These are phyloP conservation scores for Chloranthus sessilifolius DNA, from an alignment of 164 flowering plant species.

Conservation along the genomic window DNA sequence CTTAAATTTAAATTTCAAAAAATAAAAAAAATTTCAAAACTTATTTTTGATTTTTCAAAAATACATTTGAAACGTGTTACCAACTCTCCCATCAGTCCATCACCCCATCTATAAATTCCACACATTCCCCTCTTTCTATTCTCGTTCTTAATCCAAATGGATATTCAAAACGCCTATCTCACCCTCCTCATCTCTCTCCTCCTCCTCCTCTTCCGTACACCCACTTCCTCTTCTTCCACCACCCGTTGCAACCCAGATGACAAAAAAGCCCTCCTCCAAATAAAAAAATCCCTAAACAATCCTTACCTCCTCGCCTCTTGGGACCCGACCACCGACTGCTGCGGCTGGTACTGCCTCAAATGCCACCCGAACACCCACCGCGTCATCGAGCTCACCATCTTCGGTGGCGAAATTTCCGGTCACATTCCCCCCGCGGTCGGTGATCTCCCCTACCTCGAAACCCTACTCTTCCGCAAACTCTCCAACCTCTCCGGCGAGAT, in stretches of 20 bases:
- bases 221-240: constrained; percentile 5
- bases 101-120: too few relatives aligned
- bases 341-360: constrained; percentile 43
- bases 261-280: constrained; percentile 52
- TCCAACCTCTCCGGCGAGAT: constrained; percentile 58
- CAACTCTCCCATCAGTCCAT: too few relatives aligned
- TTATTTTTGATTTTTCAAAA: too few relatives aligned
- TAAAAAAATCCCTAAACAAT: constrained; percentile 48
- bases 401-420: constrained; percentile 35
- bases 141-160: too few relatives aligned
- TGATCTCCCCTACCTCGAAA: constrained; percentile 50
- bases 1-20: too few relatives aligned
- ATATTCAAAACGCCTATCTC: too few relatives aligned
- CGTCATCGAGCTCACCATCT: constrained; percentile 39
- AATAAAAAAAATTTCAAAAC: too few relatives aligned
- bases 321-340: constrained; percentile 47
- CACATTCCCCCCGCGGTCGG: constrained; percentile 56
- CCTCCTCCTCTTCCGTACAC: constrained; percentile 3
- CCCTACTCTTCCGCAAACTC: constrained; percentile 39
- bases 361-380: constrained; percentile 51
- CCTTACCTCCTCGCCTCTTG: constrained; percentile 59
- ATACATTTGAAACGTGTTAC: too few relatives aligned
- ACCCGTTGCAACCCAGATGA: constrained; percentile 55
- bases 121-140: too few relatives aligned
- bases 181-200: constrained; percentile 6